Base-by-base conservation (phyloP, 345 rosid species). In the Jatropha curcas region DNA sequence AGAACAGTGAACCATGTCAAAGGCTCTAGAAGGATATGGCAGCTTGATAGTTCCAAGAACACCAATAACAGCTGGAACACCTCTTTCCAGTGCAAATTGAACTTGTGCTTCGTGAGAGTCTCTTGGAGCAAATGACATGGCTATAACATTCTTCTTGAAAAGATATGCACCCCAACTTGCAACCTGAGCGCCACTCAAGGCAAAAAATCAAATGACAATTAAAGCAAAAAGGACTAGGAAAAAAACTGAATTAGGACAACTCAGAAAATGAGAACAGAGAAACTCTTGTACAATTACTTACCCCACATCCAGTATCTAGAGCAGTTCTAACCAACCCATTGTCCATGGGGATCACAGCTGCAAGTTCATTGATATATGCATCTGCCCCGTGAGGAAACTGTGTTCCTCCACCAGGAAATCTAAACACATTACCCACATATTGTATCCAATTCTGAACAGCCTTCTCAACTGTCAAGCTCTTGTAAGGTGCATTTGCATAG, bases 371-470 rank as follows among this genome's bases (percentile, higher is more conserved):
- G 41, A 79, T 79, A 64, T 79, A 79, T 1, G 82, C 46, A 58
- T 74, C 78, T 20, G 78, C 82, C 9, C 82, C 82, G 19, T 69
- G 75, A 45, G 82, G 82, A 51, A 78, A 78, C 45, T 78, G 82
- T 3, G 78, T 73, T 56, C 82, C 82, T 43, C 78, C 77, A 46
- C 82, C 82, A 28, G 82, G 78, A 67, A 78, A 73, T 61, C 75
- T 73, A 64, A 78, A 78, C 22, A 74, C 78, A 27, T 78, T 73
- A 43, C 77, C 78, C 68, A 73, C 78, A 12, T 69, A 78, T 19
- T 73, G 71, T 12, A 78, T 78, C 82, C 82, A 78, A 65, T 78
- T 78, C 78, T 78, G 82, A 27, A 74, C 77, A 69, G 82, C 82
- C 60, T 78, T 78, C 65, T 78, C 78, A 37, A 78, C 78, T 25